These are phyloP conservation scores for Stenogyne calaminthoides DNA, from an alignment of 305 asterid species.

Conservation along the genomic window DNA sequence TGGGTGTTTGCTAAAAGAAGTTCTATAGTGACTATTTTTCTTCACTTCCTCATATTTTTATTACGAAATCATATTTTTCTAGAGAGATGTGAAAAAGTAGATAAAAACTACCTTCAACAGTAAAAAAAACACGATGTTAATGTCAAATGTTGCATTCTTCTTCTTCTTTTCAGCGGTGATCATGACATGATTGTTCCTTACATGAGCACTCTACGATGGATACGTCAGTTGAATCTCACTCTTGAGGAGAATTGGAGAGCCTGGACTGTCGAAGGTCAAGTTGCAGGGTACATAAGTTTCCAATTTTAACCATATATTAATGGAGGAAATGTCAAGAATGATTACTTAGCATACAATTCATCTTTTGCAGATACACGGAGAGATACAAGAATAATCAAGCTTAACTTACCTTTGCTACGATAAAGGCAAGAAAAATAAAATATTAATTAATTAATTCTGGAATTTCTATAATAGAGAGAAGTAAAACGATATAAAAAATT, in stretches of 20 bases:
- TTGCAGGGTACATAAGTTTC: constrained; percentile 43
- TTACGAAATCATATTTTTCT: too few relatives aligned
- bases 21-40: too few relatives aligned
- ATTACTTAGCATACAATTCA: neutral
- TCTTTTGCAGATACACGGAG: constrained; percentile 38
- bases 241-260: constrained; percentile 48
- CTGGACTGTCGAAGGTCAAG: constrained; percentile 49
- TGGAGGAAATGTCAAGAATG: neutral
- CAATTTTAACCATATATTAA: neutral
- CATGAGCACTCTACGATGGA: constrained; percentile 52
- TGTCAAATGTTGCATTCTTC: too few relatives aligned
- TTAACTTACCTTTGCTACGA: constrained; percentile 35
- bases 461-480: neutral
- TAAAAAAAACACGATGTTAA: neutral
- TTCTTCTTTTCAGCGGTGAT: constrained; percentile 46
- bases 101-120: too few relatives aligned
- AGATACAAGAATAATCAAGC: constrained; percentile 29
- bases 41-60: too few relatives aligned
- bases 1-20: too few relatives aligned
- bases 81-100: too few relatives aligned
- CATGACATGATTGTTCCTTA: constrained; percentile 51
- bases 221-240: constrained; percentile 45
- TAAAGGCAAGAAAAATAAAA: constrained; percentile 37
- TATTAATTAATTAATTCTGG: too few relatives aligned
- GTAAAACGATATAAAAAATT: too few relatives aligned